Conservation (phyloP, 2,329 filamentous ascomycete genomes). For the Drechslerella coelobrocha region DNA sequence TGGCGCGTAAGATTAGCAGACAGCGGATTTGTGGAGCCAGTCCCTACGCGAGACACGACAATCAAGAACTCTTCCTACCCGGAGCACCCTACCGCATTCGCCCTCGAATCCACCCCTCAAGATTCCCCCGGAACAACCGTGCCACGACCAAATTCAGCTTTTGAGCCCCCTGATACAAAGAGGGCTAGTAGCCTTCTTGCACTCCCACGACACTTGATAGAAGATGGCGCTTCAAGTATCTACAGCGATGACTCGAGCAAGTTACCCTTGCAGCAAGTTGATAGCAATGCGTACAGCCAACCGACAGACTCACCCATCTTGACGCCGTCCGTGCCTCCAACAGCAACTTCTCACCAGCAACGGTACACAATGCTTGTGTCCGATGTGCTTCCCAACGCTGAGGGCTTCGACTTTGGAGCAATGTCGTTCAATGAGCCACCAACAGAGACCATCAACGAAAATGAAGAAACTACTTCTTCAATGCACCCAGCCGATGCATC, state of each 20-base stretch:
- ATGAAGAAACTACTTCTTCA: slow-evolving; percentile 19
- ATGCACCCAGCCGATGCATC: slow-evolving; percentile 27
- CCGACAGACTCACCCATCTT: slow-evolving; percentile 12
- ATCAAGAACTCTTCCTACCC: slow-evolving; percentile 18
- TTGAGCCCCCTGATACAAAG: slow-evolving; percentile 13
- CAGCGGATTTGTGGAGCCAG: slow-evolving; percentile 41
- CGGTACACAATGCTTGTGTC: slow-evolving; percentile 31
- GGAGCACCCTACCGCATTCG: slow-evolving; percentile 10
- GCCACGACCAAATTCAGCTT: not conserved
- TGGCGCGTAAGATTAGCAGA: slow-evolving; percentile 22
- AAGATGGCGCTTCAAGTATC: slow-evolving; percentile 32
- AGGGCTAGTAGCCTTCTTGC: slow-evolving; percentile 10
- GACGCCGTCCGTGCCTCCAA: slow-evolving; percentile 1
- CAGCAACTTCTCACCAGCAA: slow-evolving; percentile 25
- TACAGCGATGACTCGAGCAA: slow-evolving; percentile 40
- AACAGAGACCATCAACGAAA: slow-evolving; percentile 13
- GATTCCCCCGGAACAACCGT: not conserved
- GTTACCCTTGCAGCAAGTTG: slow-evolving; percentile 25
- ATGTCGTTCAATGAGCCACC: not conserved
- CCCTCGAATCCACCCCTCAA: slow-evolving; percentile 23
- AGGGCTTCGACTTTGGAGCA: not conserved
- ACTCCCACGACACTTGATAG: not conserved
- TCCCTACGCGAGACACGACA: slow-evolving; percentile 28
- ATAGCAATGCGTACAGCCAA: slow-evolving; percentile 27
- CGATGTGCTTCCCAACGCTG: slow-evolving; percentile 27